phyloP scores from a whole-genome alignment of 2,329 filamentous ascomycete genomes.

The Orbilia ellipsospora region DNA sequence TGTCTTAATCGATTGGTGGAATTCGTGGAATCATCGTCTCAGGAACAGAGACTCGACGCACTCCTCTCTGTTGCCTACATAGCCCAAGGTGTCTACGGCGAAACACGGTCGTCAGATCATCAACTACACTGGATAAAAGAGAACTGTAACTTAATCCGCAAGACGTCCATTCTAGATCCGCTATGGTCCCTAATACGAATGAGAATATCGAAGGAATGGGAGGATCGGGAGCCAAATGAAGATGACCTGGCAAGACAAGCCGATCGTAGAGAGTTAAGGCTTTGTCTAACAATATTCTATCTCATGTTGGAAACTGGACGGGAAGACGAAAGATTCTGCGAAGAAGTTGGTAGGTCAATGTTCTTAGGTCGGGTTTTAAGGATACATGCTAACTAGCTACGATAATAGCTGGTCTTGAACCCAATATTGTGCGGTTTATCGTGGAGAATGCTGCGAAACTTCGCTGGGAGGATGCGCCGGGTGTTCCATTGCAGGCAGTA shows the following conservation, averaged over 20 bases:
- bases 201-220: constrained; percentile 57
- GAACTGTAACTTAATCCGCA: constrained; percentile 57
- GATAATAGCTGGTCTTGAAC: constrained; percentile 34
- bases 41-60: constrained; percentile 64
- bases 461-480: constrained; percentile 59
- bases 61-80: constrained; percentile 66
- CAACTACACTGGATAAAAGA: constrained; percentile 58
- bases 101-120: constrained; percentile 60
- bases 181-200: constrained; percentile 58
- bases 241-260: constrained; percentile 44
- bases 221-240: constrained; percentile 56
- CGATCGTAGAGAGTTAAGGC: constrained; percentile 58
- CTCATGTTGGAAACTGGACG: constrained; percentile 58
- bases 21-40: constrained; percentile 62
- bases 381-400: neutral
- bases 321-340: constrained; percentile 55
- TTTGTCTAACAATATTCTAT: constrained; percentile 58
- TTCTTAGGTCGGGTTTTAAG: neutral
- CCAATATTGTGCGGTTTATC: constrained; percentile 63
- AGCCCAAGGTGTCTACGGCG: constrained; percentile 60
- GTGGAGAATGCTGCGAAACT: constrained; percentile 65
- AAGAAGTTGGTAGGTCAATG: constrained; percentile 50
- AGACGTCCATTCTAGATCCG: constrained; percentile 56
- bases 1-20: constrained; percentile 63
- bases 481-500: constrained; percentile 45